phyloP scores from a whole-genome alignment of 1,284 basidiomycete species.

The Trichosporon asahii region DNA sequence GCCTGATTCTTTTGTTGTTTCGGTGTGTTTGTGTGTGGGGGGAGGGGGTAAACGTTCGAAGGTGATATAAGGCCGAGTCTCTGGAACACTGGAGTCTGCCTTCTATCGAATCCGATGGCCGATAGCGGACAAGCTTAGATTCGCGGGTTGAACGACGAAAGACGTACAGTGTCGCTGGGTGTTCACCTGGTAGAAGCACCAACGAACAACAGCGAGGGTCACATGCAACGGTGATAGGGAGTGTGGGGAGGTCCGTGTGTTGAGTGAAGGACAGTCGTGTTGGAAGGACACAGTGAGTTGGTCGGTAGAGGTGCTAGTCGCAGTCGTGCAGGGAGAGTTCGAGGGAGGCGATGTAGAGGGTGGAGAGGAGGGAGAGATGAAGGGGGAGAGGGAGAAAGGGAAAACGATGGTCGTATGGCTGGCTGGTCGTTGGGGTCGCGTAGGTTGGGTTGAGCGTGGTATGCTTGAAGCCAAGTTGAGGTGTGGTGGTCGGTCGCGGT shows the following conservation, averaged over 20 bases:
- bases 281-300: neutral
- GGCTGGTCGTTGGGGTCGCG: neutral
- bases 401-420: neutral
- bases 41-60: neutral
- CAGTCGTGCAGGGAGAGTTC: neutral
- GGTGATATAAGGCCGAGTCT: neutral
- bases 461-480: neutral
- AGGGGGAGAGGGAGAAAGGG: neutral
- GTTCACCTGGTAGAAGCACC: neutral
- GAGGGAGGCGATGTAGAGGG: neutral
- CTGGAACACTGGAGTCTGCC: neutral
- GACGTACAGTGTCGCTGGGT: neutral
- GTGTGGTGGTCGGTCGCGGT: neutral
- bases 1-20: neutral
- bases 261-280: neutral
- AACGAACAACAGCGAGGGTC: no score
- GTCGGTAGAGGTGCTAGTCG: neutral
- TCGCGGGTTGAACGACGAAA: neutral
- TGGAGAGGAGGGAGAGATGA: neutral
- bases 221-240: neutral
- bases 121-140: neutral
- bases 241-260: neutral
- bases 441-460: neutral
- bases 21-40: no score
- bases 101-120: neutral